Conservation (phyloP, 345 rosid genomes). For the sweet orange (Citrus sinensis) region DVS_A1.0 CM039162.1:26674001-26674500, state of each 20-base stretch:
- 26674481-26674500: too few relatives aligned
- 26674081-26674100: slow-evolving; percentile 20
- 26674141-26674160: background rate
- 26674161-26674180: background rate
- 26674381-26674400: slow-evolving; percentile 27
- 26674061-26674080: slow-evolving; percentile 27
- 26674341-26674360: slow-evolving; percentile 20
- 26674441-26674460: background rate
- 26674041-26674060: slow-evolving; percentile 22
- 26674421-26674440: slow-evolving; percentile 14
- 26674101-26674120: background rate
- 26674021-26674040: too few relatives aligned
- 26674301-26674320: slow-evolving; percentile 33
- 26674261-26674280: slow-evolving; percentile 23
- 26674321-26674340: slow-evolving; percentile 24
- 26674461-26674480: too few relatives aligned
- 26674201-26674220: background rate
- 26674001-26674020: too few relatives aligned
- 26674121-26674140: slow-evolving; percentile 18
- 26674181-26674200: too few relatives aligned
- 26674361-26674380: slow-evolving; percentile 26
- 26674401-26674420: slow-evolving; percentile 35
- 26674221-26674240: background rate
- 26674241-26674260: slow-evolving; percentile 16
- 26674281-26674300: slow-evolving; percentile 25